Evolutionary conservation across 306 rosid species (phyloP), one percentile per base, ranked within the genome.

Genomic region (Lotus japonicus): DNA sequence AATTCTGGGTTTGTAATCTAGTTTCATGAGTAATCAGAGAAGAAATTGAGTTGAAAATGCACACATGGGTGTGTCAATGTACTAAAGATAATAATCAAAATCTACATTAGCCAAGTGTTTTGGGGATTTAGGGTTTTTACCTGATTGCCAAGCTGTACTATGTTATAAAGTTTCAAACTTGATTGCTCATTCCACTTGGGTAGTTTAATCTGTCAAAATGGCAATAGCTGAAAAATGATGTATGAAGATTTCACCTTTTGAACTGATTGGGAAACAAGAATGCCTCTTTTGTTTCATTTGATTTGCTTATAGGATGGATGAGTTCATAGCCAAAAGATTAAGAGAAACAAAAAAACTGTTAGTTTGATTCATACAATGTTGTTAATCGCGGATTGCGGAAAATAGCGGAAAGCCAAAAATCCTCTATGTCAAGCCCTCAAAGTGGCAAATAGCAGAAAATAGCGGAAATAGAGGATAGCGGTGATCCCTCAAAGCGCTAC

Each of bases 51-150:
- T 1, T 21, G 26, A 21, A 21, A 21, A 21, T 21, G 26, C 26
- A 55, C 74, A 26, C 44, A 19, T 44, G 11, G 17, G 31, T 71
- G 68, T 60, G 42, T 71, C 68, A 58, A 3, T 59, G 38, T 11
- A 7, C 7, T 68, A 9, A 43, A 14, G 18, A 42, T 23, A 15
- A 9, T 53, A 9, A 45, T 9, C 7, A 16, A 5, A 65, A 16
- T 31, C 9, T 12, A 21, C n/a, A n/a, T n/a, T n/a, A n/a, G n/a
- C n/a, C n/a, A n/a, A n/a, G n/a, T n/a, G n/a, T n/a, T n/a, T n/a
- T n/a, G n/a, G n/a, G n/a, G n/a, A n/a, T n/a, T n/a, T n/a, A n/a
- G 68, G 68, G 76, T 14, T 58, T 58, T 71, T n/a, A 1, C 33
- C 52, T 2, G 68, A 46, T 23, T 6, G 10, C 11, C 0, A 1